phyloP scores from a whole-genome alignment of 495 filamentous ascomycete genomes.

The Sabuloglossum arenarium region DNA sequence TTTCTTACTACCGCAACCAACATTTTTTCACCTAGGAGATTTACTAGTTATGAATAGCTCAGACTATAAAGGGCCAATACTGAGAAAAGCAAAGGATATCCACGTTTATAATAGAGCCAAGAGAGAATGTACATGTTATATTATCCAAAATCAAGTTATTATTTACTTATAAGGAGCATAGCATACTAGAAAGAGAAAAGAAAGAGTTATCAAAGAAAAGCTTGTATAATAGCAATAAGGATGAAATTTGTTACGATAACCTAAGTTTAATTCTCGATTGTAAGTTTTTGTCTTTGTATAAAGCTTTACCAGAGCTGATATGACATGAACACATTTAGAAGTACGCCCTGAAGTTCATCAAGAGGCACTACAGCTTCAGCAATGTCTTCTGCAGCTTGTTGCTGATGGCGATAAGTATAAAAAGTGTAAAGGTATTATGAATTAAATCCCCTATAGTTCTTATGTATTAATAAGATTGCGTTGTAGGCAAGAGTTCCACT shows the following conservation, averaged over 20 bases:
- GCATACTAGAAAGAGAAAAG: too few species aligned
- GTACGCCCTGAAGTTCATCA: background rate
- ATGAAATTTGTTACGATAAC: background rate
- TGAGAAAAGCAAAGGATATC: background rate
- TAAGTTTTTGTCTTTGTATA: background rate
- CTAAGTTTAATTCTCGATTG: background rate
- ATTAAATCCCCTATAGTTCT: background rate
- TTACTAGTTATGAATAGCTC: too few species aligned
- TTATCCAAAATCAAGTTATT: too few species aligned
- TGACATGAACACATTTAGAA: background rate
- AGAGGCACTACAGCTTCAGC: background rate
- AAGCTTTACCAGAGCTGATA: background rate
- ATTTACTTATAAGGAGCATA: too few species aligned
- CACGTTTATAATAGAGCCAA: background rate
- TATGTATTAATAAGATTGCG: background rate
- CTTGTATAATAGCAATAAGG: background rate
- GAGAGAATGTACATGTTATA: background rate
- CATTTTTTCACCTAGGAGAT: too few species aligned
- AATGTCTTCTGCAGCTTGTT: background rate
- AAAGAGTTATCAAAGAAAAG: background rate
- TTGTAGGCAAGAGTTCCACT: background rate
- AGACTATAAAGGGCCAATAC: background rate
- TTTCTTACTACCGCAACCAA: too few species aligned
- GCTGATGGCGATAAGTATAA: background rate
- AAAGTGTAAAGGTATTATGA: background rate